Evolutionary conservation across 2,329 filamentous ascomycete genomes (phyloP).

Genomic region (Colletotrichum kahawae): DNA sequence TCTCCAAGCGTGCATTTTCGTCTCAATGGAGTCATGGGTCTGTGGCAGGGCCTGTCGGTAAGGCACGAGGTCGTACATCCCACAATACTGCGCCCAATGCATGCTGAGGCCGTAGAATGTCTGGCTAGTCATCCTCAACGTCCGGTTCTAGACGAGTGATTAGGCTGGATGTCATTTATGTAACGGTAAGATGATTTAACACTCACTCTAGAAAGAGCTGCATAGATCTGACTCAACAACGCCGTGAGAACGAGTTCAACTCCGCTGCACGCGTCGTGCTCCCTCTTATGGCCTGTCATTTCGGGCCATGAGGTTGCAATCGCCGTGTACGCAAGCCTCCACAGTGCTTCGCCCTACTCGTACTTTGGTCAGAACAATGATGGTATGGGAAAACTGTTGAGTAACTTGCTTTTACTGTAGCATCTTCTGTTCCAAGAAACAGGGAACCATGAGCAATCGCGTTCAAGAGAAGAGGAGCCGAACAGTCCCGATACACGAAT

Average conservation of each 20-base stretch:
- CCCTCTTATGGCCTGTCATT: neutral
- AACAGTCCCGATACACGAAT: neutral
- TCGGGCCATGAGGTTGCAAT: neutral
- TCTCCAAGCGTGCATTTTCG: neutral
- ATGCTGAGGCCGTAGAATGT: neutral
- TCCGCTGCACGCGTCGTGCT: neutral
- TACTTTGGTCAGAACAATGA: too few species aligned
- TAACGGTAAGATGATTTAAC: too few species aligned
- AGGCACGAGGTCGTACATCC: neutral
- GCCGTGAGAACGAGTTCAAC: neutral
- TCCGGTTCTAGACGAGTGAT: neutral
- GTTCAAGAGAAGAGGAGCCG: neutral
- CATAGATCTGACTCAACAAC: neutral
- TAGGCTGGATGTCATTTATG: neutral
- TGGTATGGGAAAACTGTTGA: neutral
- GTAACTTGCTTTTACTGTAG: neutral
- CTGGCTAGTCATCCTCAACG: neutral
- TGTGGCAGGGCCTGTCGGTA: neutral
- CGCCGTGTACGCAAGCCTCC: neutral
- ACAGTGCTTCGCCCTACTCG: neutral
- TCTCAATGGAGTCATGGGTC: neutral
- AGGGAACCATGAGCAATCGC: neutral
- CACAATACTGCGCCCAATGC: neutral
- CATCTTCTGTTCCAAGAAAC: neutral
- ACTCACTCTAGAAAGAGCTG: neutral